These are phyloP conservation scores for Catharanthus roseus DNA, from an alignment of 257 asterid genomes.

Conservation along the genomic window DNA sequence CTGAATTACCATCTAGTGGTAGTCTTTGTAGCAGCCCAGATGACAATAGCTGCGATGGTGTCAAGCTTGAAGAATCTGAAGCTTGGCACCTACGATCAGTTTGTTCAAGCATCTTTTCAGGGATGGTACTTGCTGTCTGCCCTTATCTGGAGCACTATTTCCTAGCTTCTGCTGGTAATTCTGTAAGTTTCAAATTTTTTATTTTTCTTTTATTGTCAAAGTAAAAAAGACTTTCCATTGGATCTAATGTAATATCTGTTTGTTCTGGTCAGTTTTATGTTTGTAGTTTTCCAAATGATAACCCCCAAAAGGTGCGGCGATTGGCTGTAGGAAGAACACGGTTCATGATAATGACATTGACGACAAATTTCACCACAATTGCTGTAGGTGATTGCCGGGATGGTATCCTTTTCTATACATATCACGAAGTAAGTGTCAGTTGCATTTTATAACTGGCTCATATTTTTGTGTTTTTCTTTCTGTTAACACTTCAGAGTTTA, in stretches of 20 bases:
- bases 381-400: slow-evolving; percentile 99
- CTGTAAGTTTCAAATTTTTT: slow-evolving; percentile 55
- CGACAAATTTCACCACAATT: slow-evolving; percentile 80
- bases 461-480: background rate
- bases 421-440: slow-evolving; percentile 65
- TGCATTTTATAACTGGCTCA: background rate
- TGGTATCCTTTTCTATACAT: slow-evolving; percentile 81
- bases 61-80: slow-evolving; percentile 76
- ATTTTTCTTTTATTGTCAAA: slow-evolving; percentile 14
- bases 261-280: slow-evolving; percentile 68
- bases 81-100: slow-evolving; percentile 74
- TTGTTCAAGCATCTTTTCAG: slow-evolving; percentile 63
- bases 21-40: slow-evolving; percentile 84
- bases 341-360: slow-evolving; percentile 69
- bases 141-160: slow-evolving; percentile 79
- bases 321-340: slow-evolving; percentile 76
- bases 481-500: background rate
- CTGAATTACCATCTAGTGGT: slow-evolving; percentile 67
- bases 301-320: slow-evolving; percentile 58
- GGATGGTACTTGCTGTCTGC: slow-evolving; percentile 85
- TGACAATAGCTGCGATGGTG: slow-evolving; percentile 67
- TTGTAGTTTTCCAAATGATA: slow-evolving; percentile 74
- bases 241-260: slow-evolving; percentile 1
- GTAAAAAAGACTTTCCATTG: background rate
- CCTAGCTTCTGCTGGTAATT: slow-evolving; percentile 80